Conservation (phyloP, 345 rosid genomes). For the Nephelium lappaceum region DNA sequence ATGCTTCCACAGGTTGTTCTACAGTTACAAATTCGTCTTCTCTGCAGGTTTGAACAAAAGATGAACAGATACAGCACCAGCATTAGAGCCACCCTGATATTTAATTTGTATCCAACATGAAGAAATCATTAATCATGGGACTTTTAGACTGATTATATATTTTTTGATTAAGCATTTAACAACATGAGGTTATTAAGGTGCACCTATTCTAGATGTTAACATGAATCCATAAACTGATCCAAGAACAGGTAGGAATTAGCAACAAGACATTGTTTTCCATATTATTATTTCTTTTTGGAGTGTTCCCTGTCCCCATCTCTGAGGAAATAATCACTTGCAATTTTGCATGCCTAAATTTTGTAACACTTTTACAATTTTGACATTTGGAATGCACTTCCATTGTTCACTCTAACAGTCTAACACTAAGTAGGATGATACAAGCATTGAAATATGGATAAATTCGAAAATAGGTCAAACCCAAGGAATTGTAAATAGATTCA, state of each 20-base stretch:
- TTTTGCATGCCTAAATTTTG: neutral
- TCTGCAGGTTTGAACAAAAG: conserved; percentile 43
- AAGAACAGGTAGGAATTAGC: neutral
- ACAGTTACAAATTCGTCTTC: conserved; percentile 70
- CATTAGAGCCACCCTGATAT: conserved; percentile 11
- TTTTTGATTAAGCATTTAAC: neutral
- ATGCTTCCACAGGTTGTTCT: conserved; percentile 76
- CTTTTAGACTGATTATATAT: conserved; percentile 8
- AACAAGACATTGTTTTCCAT: neutral
- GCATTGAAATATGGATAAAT: neutral
- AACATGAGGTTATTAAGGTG: neutral
- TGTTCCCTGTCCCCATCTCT: neutral
- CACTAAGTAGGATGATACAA: neutral
- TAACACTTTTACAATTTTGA: neutral
- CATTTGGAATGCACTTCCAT: neutral
- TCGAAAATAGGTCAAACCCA: neutral
- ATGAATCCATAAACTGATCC: neutral
- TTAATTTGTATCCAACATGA: neutral
- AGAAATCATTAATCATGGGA: conserved; percentile 15
- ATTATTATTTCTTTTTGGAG: neutral
- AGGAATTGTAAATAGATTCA: neutral
- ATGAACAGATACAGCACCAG: conserved; percentile 5
- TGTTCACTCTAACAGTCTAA: neutral
- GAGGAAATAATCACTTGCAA: neutral
- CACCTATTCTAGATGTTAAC: neutral